Percentiles rank a stretch among this genome's conserved stretches.
These are phyloP conservation scores for Aspergillus alliaceus DNA, from an alignment of 2,329 filamentous ascomycete species.

Conservation along the genomic window DNA sequence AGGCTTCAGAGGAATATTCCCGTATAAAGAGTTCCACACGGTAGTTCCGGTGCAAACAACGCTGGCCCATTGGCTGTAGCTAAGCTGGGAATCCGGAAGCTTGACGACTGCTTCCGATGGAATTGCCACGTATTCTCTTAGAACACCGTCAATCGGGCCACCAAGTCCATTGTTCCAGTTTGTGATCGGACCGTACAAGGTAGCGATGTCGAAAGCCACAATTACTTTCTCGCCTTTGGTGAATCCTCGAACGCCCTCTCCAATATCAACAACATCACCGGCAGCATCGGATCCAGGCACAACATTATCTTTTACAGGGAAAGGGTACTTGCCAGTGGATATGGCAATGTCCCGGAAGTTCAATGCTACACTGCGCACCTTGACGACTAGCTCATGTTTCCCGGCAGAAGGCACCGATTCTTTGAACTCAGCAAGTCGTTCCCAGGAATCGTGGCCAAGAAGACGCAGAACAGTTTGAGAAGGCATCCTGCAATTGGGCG, in stretches of 20 bases:
- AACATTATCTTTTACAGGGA: slow-evolving; percentile 46
- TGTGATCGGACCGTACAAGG: slow-evolving; percentile 8
- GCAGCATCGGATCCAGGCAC: slow-evolving; percentile 44
- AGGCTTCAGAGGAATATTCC: slow-evolving; percentile 23
- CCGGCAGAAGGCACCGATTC: slow-evolving; percentile 55
- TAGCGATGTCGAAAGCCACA: slow-evolving; percentile 10
- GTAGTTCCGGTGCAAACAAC: slow-evolving; percentile 42
- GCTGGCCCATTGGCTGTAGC: slow-evolving; percentile 32
- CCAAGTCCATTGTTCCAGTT: slow-evolving; percentile 21
- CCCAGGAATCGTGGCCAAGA: slow-evolving; percentile 8
- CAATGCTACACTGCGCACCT: slow-evolving; percentile 45
- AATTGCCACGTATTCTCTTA: slow-evolving; percentile 39
- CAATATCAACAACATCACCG: slow-evolving; percentile 46
- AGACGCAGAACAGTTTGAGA: slow-evolving; percentile 15
- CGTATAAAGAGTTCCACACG: slow-evolving; percentile 47
- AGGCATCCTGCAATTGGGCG: slow-evolving; percentile 2
- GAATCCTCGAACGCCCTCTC: slow-evolving; percentile 52
- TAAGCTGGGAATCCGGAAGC: slow-evolving; percentile 30
- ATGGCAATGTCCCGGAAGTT: slow-evolving; percentile 44
- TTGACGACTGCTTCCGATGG: slow-evolving; percentile 34
- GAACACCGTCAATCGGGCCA: slow-evolving; percentile 34
- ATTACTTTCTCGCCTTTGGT: slow-evolving; percentile 53
- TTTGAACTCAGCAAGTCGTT: slow-evolving; percentile 7
- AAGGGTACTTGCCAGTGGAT: slow-evolving; percentile 49
- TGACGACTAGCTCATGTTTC: slow-evolving; percentile 67